Percentiles rank a stretch among this genome's conserved stretches.
These are phyloP conservation scores for Liquidambar formosana DNA, from an alignment of 164 flowering plant species.

Conservation along the genomic window DNA sequence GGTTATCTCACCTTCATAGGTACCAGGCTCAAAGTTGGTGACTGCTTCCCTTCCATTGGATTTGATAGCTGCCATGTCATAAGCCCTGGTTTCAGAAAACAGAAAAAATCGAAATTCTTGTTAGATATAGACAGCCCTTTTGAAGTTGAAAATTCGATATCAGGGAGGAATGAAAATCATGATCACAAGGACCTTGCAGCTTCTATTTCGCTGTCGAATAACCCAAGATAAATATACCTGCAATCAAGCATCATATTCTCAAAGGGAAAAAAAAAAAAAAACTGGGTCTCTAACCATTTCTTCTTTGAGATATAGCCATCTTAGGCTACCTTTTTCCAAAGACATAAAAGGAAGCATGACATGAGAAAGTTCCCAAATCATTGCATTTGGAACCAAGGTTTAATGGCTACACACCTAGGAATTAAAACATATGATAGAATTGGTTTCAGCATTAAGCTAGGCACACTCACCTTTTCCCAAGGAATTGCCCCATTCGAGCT, in stretches of 20 bases:
- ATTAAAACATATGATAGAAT: too few relatives aligned
- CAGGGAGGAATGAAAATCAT: constrained; percentile 15
- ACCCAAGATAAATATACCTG: constrained; percentile 94
- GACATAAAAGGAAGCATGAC: too few relatives aligned
- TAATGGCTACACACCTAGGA: too few relatives aligned
- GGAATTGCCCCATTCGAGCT: constrained; percentile 85
- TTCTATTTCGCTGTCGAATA: constrained; percentile 82
- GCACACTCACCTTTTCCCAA: constrained; percentile 78
- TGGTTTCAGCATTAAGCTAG: neutral
- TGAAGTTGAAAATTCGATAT: constrained; percentile 17
- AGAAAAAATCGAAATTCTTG: constrained; percentile 22
- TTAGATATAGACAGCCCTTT: constrained; percentile 21
- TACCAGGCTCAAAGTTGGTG: constrained; percentile 65
- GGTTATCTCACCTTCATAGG: constrained; percentile 43
- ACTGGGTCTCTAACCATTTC: constrained; percentile 7
- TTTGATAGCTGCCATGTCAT: constrained; percentile 70
- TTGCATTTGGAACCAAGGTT: too few relatives aligned
- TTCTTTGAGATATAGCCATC: neutral
- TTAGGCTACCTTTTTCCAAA: too few relatives aligned
- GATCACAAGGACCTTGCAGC: constrained; percentile 83
- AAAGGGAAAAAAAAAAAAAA: constrained; percentile 12
- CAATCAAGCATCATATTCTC: constrained; percentile 41
- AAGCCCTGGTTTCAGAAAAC: constrained; percentile 69
- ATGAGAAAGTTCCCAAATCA: too few relatives aligned
- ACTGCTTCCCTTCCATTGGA: constrained; percentile 75